Base-by-base conservation (phyloP, 1,139 yeast species). In the Tardiomyces depauwii region DNA sequence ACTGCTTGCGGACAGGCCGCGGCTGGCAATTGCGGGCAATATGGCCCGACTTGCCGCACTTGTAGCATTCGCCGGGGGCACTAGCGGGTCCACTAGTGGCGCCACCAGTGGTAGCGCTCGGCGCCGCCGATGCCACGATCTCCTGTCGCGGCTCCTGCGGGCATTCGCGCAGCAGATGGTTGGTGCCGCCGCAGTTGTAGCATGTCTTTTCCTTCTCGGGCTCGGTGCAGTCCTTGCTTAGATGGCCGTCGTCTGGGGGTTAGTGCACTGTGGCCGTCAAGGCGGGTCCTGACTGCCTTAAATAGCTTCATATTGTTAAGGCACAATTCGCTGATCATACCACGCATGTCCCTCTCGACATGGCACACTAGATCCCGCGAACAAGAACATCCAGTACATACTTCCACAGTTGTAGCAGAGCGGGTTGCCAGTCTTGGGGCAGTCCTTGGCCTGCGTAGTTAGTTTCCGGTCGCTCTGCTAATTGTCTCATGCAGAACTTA, bases 121-220 rank as follows among this genome's bases (percentile, higher is more conserved):
- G 44, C 14, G 44, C 42, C 36, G 36, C 16, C 36, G 36, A 30
- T 11, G 36, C 16, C n/a, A 30, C 36, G 36, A 30, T 30, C 4
- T 30, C 36, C 36, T 30, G 36, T 30, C 36, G 36, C 16, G 36
- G 36, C 36, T 30, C 36, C 11, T 30, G 36, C 16, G 36, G 36
- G 55, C 66, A 60, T 81, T 68, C 79, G 74, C 72, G 78, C 78
- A 56, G 89, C 77, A 63, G 76, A 73, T 88, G 96, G 49, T 95
- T 96, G 55, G 80, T 73, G 63, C 81, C 79, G 55, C 87, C 85
- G 67, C 96, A 88, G 65, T 82, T 82, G 80, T 80, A 88, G 70
- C 96, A 88, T 7, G 64, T 48, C 56, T 64, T 63, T 45, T 61
- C 66, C 47, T 56, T 58, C 32, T 58, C 54, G 21, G 65, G 66